phyloP scores from a whole-genome alignment of 2,329 filamentous ascomycete genomes.

The Coniella vitis region DNA sequence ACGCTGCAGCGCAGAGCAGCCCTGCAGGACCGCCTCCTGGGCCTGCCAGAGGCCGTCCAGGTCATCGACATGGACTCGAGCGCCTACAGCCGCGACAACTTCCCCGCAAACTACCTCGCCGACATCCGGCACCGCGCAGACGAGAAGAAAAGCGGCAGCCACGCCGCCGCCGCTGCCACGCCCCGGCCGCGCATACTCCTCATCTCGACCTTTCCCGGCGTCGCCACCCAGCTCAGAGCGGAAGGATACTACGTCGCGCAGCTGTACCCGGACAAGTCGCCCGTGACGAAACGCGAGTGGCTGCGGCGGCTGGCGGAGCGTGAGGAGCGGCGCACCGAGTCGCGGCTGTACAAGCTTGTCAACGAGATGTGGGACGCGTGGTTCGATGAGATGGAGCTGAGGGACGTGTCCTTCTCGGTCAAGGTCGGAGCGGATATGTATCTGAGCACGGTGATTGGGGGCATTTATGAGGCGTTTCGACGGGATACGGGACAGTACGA shows the following conservation, averaged over 20 bases:
- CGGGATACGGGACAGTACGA: neutral
- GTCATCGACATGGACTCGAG: conserved; percentile 12
- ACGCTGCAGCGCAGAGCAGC: neutral
- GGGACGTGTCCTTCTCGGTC: neutral
- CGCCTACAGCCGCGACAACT: conserved; percentile 4
- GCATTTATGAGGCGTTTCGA: neutral
- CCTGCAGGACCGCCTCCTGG: neutral
- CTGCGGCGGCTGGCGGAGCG: conserved; percentile 8
- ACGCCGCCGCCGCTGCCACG: no score
- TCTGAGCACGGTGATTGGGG: conserved; percentile 2
- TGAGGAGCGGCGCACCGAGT: conserved; percentile 4
- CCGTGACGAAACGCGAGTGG: conserved; percentile 5
- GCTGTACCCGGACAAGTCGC: conserved; percentile 2
- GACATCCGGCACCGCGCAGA: conserved; percentile 7
- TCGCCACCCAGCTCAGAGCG: neutral
- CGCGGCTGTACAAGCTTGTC: conserved; percentile 6
- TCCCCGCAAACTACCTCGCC: conserved; percentile 8
- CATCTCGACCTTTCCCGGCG: conserved; percentile 5
- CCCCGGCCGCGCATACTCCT: neutral
- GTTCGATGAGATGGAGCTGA: conserved; percentile 1
- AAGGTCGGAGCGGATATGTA: neutral
- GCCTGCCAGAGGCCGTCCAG: neutral
- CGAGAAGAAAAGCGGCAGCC: neutral
- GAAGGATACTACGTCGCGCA: conserved; percentile 12
- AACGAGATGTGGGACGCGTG: conserved; percentile 6